Percentiles rank a stretch among this genome's conserved stretches.
phyloP scores from a whole-genome alignment of 331 rosid species.

The Telfairia occidentalis region DNA sequence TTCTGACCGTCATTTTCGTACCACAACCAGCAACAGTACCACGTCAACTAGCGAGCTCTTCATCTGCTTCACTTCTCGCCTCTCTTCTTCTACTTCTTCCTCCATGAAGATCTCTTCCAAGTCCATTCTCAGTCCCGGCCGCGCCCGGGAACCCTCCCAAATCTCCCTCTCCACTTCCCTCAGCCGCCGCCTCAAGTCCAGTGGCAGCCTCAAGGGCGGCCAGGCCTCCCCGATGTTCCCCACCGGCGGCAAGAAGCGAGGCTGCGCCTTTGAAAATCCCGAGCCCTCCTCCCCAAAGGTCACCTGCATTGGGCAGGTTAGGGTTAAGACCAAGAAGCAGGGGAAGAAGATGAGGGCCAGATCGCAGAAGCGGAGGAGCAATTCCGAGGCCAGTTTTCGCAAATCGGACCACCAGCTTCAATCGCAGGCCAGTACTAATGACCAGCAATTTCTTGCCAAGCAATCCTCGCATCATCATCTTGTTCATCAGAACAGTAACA shows the following conservation, averaged over 20 bases:
- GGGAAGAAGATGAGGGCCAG: conserved; percentile 67
- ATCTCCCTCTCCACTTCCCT: conserved; percentile 71
- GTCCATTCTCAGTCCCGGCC: conserved; percentile 68
- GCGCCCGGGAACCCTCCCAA: conserved; percentile 58
- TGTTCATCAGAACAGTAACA: background rate
- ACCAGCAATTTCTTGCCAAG: background rate
- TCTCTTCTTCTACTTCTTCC: conserved; percentile 56
- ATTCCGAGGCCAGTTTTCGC: conserved; percentile 52
- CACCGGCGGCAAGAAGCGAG: conserved; percentile 47
- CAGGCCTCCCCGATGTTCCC: conserved; percentile 97
- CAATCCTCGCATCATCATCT: conserved; percentile 1
- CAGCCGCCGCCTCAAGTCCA: conserved; percentile 60
- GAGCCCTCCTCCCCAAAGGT: conserved; percentile 95
- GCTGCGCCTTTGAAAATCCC: conserved; percentile 61
- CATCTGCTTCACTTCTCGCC: conserved; percentile 63
- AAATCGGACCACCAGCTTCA: conserved; percentile 23
- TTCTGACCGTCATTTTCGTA: conserved; percentile 36
- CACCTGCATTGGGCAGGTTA: conserved; percentile 88
- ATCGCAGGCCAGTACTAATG: background rate
- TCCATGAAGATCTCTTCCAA: conserved; percentile 89
- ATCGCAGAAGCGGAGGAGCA: conserved; percentile 34
- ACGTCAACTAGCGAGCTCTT: conserved; percentile 42
- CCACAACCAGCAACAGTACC: conserved; percentile 5
- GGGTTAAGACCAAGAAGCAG: conserved; percentile 82
- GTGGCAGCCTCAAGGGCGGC: conserved; percentile 71